Evolutionary conservation across 208 protist genomes (phyloP).

Genomic region (Wallacemonas sp.): DNA sequence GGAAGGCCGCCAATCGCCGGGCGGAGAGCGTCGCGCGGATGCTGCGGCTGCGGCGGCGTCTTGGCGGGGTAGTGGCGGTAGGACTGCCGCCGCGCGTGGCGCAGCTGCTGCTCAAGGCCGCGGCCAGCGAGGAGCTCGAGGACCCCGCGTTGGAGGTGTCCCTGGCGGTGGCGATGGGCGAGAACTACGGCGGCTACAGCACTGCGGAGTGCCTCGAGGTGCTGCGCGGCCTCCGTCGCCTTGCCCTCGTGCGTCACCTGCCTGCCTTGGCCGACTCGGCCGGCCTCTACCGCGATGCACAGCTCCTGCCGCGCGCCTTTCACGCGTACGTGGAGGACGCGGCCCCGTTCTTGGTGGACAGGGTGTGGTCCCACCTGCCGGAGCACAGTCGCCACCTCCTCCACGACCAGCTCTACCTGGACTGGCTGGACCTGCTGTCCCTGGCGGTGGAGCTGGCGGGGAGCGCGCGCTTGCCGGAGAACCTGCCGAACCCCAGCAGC

Average conservation of each 20-base stretch:
- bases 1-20: constrained; percentile 71
- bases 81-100: constrained; percentile 60
- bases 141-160: constrained; percentile 73
- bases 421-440: constrained; percentile 75
- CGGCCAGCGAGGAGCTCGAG: constrained; percentile 72
- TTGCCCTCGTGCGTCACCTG: constrained; percentile 66
- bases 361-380: constrained; percentile 78
- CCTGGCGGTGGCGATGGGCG: constrained; percentile 71
- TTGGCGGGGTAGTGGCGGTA: constrained; percentile 45
- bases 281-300: constrained; percentile 54
- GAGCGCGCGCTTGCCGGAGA: constrained; percentile 35
- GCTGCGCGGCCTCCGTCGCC: constrained; percentile 76
- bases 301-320: constrained; percentile 46
- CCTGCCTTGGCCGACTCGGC: constrained; percentile 28
- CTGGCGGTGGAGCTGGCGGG: constrained; percentile 74
- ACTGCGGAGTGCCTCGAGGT: constrained; percentile 71
- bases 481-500: constrained; percentile 72
- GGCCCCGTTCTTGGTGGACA: constrained; percentile 65
- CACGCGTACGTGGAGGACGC: constrained; percentile 53
- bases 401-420: constrained; percentile 58
- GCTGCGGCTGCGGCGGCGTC: constrained; percentile 48
- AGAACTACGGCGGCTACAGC: constrained; percentile 72
- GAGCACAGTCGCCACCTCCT: constrained; percentile 69
- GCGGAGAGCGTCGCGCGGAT: constrained; percentile 52
- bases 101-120: constrained; percentile 65